Base-by-base conservation (phyloP, 1,139 yeast species). In the Zygosaccharomyces sapae region DNA sequence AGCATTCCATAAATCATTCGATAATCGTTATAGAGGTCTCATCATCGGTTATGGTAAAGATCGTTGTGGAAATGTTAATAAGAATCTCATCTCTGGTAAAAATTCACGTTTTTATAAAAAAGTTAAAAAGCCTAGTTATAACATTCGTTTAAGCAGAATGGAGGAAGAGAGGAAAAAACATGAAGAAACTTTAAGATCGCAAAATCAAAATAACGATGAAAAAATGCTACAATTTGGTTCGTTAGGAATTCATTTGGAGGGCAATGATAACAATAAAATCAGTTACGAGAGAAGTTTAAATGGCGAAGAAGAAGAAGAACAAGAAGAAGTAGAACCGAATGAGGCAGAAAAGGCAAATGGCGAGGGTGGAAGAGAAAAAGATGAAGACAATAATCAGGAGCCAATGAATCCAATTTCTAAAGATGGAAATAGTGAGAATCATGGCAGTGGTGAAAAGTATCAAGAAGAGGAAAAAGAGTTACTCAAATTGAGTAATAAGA, bases 21-120 rank as follows among this genome's bases (percentile, higher is more conserved):
- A 73, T 49, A 66, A 67, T 20, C 81, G 78, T 57, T 82, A 81
- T 57, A 67, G 69, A 43, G 73, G 72, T 43, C 75, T 83, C 52
- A 80, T 82, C 55, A 80, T 83, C 51, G 82, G 80, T 59, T 83
- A 81, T 63, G 94, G 92, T 52, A 85, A 85, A 63, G 94, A 85
- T 66, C 75, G 95, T 65, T 86, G 95, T 70, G 95, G 92, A 39
- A 86, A 85, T 62, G 76, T 83, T 53, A 64, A 64, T 42, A 64
- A 59, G 45, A 64, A 61, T 44, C 39, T 64, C 39, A 52, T 61
- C 5, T 56, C 66, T 3, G 58, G 57, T 16, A 64, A 64, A 40
- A 61, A 59, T 41, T 58, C 66, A 5, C 58, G 55, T 49, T 59
- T 54, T 41, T 55, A 50, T 44, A 89, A 89, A 51, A 76, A 77